Base-by-base conservation (phyloP, 345 rosid genomes). In the Heritiera littoralis region DNA sequence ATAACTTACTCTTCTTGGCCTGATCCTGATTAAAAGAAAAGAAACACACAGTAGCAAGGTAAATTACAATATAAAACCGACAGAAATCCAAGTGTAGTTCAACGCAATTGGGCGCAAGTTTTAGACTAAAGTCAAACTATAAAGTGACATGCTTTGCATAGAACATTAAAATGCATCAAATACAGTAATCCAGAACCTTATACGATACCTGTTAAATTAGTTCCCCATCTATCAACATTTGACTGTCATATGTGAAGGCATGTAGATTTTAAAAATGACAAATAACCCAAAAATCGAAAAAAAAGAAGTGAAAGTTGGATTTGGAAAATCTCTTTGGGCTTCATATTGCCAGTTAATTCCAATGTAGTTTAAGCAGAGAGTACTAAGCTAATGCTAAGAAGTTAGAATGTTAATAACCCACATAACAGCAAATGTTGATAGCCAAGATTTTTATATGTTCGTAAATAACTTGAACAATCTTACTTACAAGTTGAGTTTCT, bases 401-500 rank as follows among this genome's bases (percentile, higher is more conserved):
- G 5, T 28, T 23, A 43, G 14, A 43, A 43, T 67, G 14, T 2
- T 20, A 67, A 67, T 43, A 67, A 35, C 52, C 28, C 10, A 56
- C 28, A 18, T 7, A 56, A 18, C 11, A 56, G 61, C 28, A 56
- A 56, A 56, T 56, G 3, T 17, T 55, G 59, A 35, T 35, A 35
- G 38, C 38, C 38, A 35, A 35, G 38, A 35, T 35, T 35, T 1
- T 35, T 35, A 35, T 35, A 35, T 35, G 38, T 35, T 3, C 2
- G 38, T 35, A 35, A 35, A 17, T 48, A 70, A 52, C 45, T 2
- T 52, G 61, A 72, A 72, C 58, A 72, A 46, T 52, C 23, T 52
- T 72, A 51, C 76, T 72, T 72, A 72, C 76, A 52, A 54, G 63
- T 14, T 30, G 59, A 72, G 48, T 54, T 13, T 52, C 46, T 52